Evolutionary conservation across 164 flowering plant species (phyloP).

Genomic region (Euptelea pleiosperma): DNA sequence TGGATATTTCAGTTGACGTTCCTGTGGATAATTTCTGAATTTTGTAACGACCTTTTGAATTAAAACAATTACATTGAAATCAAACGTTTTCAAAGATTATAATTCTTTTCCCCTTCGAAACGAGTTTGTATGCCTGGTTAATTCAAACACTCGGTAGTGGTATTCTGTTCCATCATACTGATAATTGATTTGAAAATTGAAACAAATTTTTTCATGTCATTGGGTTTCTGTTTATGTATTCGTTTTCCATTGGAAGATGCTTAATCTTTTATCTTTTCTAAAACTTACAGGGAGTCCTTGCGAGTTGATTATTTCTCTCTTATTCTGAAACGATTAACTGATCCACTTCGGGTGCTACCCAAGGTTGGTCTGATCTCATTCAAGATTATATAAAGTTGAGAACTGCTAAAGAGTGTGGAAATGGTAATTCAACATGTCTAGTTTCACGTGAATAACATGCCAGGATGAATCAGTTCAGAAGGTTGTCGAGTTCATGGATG

Average conservation of each 20-base stretch:
- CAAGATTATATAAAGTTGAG: not conserved
- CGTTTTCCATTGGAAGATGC: not conserved
- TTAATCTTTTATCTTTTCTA: conserved; percentile 7
- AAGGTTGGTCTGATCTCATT: conserved; percentile 51
- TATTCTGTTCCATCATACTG: not conserved
- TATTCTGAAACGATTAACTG: conserved; percentile 61
- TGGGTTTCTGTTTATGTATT: not conserved
- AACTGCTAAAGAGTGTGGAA: not conserved
- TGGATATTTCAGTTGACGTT: too few species aligned
- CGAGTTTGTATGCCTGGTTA: too few species aligned
- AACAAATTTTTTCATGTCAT: not conserved
- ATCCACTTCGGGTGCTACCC: conserved; percentile 66
- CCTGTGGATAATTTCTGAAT: too few species aligned
- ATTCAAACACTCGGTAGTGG: not conserved
- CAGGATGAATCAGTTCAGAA: conserved; percentile 89
- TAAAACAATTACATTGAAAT: too few species aligned
- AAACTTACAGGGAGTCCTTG: conserved; percentile 62
- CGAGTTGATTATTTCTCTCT: conserved; percentile 75
- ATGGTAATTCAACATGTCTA: not conserved
- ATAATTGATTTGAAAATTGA: not conserved
- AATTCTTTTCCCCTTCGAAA: too few species aligned
- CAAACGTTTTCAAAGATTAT: too few species aligned
- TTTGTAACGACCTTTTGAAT: too few species aligned
- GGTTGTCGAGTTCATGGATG: conserved; percentile 87
- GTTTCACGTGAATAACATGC: conserved; percentile 6